These are phyloP conservation scores for Claviceps purpurea DNA, from an alignment of 2,329 filamentous ascomycete genomes.

Conservation along the genomic window DNA sequence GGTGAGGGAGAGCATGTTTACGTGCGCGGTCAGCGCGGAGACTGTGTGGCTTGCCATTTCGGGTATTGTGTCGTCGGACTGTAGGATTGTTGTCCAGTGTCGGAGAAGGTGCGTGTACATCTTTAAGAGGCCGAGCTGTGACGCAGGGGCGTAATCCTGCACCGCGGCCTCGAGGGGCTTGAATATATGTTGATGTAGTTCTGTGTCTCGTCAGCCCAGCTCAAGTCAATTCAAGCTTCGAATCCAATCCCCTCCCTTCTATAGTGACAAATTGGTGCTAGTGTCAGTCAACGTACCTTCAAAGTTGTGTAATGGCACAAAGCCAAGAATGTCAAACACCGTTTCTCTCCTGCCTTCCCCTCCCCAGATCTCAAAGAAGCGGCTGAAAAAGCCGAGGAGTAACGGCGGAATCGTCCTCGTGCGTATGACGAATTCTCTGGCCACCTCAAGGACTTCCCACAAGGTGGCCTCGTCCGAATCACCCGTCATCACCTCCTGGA, in stretches of 20 bases:
- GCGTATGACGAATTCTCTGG: conserved; percentile 41
- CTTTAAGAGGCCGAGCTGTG: conserved; percentile 45
- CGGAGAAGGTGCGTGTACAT: conserved; percentile 57
- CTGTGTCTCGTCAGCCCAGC: conserved; percentile 20
- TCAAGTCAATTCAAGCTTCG: no score
- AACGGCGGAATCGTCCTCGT: conserved; percentile 40
- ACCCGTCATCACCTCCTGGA: conserved; percentile 41
- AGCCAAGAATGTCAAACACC: conserved; percentile 46
- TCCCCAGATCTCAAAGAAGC: conserved; percentile 49
- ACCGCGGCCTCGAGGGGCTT: conserved; percentile 37
- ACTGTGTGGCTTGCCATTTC: conserved; percentile 24
- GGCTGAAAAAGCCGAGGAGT: conserved; percentile 34
- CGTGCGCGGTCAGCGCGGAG: conserved; percentile 30
- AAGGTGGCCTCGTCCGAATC: conserved; percentile 35
- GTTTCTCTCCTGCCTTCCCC: conserved; percentile 38
- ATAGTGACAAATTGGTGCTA: background rate
- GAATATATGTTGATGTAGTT: conserved; percentile 35
- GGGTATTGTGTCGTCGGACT: conserved; percentile 24
- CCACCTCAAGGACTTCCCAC: conserved; percentile 39
- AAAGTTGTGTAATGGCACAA: conserved; percentile 41
- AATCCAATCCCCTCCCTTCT: background rate
- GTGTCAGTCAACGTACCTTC: conserved; percentile 27
- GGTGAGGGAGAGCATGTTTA: conserved; percentile 43
- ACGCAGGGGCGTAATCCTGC: conserved; percentile 33
- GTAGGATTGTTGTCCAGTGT: conserved; percentile 39